Percentiles rank a stretch among this genome's conserved stretches.
These are phyloP conservation scores for Deinandra increscens DNA, from an alignment of 129 eudicot genomes.

Conservation along the genomic window DNA sequence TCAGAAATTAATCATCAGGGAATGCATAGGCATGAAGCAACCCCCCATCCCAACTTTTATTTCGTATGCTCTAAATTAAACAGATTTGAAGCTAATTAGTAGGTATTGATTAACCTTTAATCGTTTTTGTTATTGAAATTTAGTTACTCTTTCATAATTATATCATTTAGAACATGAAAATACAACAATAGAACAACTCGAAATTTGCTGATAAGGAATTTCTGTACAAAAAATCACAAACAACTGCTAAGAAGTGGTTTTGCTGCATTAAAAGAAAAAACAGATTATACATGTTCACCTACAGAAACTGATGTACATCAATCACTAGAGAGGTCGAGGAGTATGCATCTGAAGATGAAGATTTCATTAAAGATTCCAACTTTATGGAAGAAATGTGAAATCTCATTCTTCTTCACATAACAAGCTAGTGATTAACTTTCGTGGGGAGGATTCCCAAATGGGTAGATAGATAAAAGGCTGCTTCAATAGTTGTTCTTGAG, in stretches of 20 bases:
- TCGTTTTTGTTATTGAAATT: too few species aligned
- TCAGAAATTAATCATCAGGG: conserved; percentile 34
- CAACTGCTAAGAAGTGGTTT: too few species aligned
- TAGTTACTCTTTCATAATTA: too few species aligned
- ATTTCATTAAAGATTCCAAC: not conserved
- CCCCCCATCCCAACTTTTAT: not conserved
- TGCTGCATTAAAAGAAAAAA: too few species aligned
- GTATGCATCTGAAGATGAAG: not conserved
- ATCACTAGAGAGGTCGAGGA: too few species aligned
- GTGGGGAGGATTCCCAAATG: conserved; percentile 58
- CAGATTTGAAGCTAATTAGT: too few species aligned
- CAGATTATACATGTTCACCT: too few species aligned
- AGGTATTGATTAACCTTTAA: too few species aligned
- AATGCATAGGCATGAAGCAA: not conserved
- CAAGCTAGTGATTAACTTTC: conserved; percentile 50
- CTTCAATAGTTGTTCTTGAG: conserved; percentile 46
- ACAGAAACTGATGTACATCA: too few species aligned
- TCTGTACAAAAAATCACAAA: not conserved
- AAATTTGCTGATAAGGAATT: not conserved
- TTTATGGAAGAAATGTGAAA: too few species aligned
- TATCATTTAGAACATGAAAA: too few species aligned
- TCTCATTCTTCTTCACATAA: conserved; percentile 47
- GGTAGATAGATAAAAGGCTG: conserved; percentile 45
- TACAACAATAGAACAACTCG: not conserved
- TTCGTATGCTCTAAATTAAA: not conserved